Conservation (phyloP, 176 grass and related monocot species). For the Carex myosuroides region DNA sequence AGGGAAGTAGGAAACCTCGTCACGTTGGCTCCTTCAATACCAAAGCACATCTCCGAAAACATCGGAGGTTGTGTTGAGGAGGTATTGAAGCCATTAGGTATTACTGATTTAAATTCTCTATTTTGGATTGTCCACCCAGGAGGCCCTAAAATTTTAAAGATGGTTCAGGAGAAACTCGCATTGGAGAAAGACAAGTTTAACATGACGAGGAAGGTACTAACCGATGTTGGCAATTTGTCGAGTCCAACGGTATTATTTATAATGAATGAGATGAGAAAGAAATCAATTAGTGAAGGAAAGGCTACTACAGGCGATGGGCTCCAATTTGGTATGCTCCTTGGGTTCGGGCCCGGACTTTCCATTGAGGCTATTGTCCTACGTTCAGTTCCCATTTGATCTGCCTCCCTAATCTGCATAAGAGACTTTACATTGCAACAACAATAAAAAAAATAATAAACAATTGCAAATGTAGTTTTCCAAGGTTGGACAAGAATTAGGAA, state of each 20-base stretch:
- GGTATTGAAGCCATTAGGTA: constrained; percentile 4
- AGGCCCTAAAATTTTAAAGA: constrained; percentile 27
- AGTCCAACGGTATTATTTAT: constrained; percentile 40
- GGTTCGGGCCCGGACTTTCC: constrained; percentile 56
- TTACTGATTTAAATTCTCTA: constrained; percentile 44
- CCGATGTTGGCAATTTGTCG: constrained; percentile 43
- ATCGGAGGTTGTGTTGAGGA: constrained; percentile 24
- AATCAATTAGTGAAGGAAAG: constrained; percentile 3
- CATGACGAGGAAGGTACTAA: constrained; percentile 35
- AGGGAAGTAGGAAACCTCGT: neutral
- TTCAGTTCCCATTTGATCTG: neutral
- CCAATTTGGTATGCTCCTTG: constrained; percentile 45
- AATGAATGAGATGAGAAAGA: constrained; percentile 40
- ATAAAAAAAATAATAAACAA: neutral
- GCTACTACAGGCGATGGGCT: constrained; percentile 12
- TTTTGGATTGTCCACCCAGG: constrained; percentile 57
- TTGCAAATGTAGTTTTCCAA: neutral
- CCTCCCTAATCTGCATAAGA: neutral
- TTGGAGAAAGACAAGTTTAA: constrained; percentile 34
- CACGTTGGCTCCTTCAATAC: neutral
- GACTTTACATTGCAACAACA: neutral
- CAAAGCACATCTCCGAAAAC: constrained; percentile 23
- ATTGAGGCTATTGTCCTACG: constrained; percentile 47
- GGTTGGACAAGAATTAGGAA: neutral
- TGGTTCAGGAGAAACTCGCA: constrained; percentile 26